phyloP scores from a whole-genome alignment of 306 rosid species.

The Cucumis sativus region Cucumber_9930_V3 NC_026658.2:5142001-5142500 shows the following conservation, averaged over 20 bases:
- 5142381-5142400: slow-evolving; percentile 24
- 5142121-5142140: background rate
- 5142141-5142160: background rate
- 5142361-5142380: background rate
- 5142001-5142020: too few species aligned
- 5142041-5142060: too few species aligned
- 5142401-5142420: slow-evolving; percentile 86
- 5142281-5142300: background rate
- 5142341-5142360: background rate
- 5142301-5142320: background rate
- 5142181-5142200: background rate
- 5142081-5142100: too few species aligned
- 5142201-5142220: background rate
- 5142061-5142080: too few species aligned
- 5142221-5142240: background rate
- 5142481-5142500: background rate
- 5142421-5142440: slow-evolving; percentile 79
- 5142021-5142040: too few species aligned
- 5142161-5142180: background rate
- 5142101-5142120: too few species aligned
- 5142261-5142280: background rate
- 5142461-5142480: background rate
- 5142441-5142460: slow-evolving; percentile 70
- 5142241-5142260: background rate
- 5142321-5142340: background rate